These are phyloP conservation scores for Podospora comata DNA, from an alignment of 495 filamentous ascomycete species.

Conservation along the genomic window DNA sequence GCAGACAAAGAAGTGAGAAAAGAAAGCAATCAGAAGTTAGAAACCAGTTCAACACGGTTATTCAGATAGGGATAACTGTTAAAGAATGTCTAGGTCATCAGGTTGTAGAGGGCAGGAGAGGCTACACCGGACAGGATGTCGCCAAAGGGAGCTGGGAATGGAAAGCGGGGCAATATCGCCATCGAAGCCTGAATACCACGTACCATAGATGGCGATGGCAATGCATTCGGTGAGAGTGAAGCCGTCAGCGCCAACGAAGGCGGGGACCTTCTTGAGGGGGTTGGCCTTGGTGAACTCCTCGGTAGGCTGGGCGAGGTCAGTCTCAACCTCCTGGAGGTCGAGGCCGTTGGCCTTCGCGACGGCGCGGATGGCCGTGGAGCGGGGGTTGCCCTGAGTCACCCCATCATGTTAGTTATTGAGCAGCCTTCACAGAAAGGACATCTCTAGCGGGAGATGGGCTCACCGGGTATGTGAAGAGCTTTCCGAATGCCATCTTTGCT, in stretches of 20 bases:
- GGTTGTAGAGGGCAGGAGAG: conserved; percentile 26
- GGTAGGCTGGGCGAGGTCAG: conserved; percentile 57
- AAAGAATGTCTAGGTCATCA: conserved; percentile 73
- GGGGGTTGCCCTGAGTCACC: conserved; percentile 70
- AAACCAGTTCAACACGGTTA: conserved; percentile 66
- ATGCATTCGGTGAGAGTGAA: conserved; percentile 85
- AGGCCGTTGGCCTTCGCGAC: conserved; percentile 95
- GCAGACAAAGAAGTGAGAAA: conserved; percentile 12
- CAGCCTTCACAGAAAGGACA: conserved; percentile 5
- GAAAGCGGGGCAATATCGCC: conserved; percentile 26
- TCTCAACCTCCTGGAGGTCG: conserved; percentile 78
- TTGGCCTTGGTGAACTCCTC: conserved; percentile 80
- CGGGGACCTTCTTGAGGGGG: conserved; percentile 83
- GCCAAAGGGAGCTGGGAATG: conserved; percentile 5
- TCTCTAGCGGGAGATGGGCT: conserved; percentile 32
- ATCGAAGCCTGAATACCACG: conserved; percentile 40
- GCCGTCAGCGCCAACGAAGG: conserved; percentile 90
- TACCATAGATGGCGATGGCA: conserved; percentile 96
- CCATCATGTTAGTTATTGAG: conserved; percentile 32
- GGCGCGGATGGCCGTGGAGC: conserved; percentile 80
- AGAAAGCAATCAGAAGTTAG: conserved; percentile 54
- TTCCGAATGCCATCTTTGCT: conserved; percentile 86
- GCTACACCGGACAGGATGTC: conserved; percentile 14
- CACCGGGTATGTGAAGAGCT: conserved; percentile 86
- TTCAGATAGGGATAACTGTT: conserved; percentile 99